Base-by-base conservation (phyloP, 768 basidiomycete genomes). In the Tricholoma matsutake region DNA sequence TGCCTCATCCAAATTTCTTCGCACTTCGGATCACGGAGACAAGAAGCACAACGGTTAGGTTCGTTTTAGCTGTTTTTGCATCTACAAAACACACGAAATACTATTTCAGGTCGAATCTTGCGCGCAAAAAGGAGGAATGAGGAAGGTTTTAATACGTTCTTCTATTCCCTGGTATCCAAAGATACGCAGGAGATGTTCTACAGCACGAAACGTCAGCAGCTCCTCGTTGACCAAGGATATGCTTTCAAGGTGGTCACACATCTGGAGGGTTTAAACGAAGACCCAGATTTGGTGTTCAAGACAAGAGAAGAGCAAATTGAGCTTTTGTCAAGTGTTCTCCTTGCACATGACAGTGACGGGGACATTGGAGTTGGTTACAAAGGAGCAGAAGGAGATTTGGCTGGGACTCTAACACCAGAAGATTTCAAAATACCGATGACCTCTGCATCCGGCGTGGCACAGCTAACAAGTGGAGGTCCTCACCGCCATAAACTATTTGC, bases 141-240 rank as follows among this genome's bases (percentile, higher is more conserved):
- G 68, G 97, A 98, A 76, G 97, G 97, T 1, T 99, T 99, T 79
- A 99, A 99, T 64, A 97, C 97, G 18, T 99, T 98, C 79, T 99
- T 99, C 77, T 99, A 99, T 74, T 98, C 96, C 34, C 86, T 99
- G 7, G 97, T 99, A 34, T 98, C 96, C 22, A 97, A 97, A 75
- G 96, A 98, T 76, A 99, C 96, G 3, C 94, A 98, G 69, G 97
- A 98, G 76, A 98, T 98, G 94, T 99, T 89, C 76, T 99, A 98
- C 81, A 96, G 93, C 72, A 96, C 97, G 2, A 99, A 99, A 76
- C 87, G 97, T 16, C 97, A 99, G 70, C 95, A 98, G 69, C 98
- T 99, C 77, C 78, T 99, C 65, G 96, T 99, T 69, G 97, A 99
- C 72, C 96, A 98, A 76, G 96, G 96, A 2, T 99, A 99, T 76